Percentiles rank a stretch among this genome's conserved stretches.
Evolutionary conservation across 441 rosid genomes (phyloP).

Genomic region (Bocquillonia castaneifolia): DNA sequence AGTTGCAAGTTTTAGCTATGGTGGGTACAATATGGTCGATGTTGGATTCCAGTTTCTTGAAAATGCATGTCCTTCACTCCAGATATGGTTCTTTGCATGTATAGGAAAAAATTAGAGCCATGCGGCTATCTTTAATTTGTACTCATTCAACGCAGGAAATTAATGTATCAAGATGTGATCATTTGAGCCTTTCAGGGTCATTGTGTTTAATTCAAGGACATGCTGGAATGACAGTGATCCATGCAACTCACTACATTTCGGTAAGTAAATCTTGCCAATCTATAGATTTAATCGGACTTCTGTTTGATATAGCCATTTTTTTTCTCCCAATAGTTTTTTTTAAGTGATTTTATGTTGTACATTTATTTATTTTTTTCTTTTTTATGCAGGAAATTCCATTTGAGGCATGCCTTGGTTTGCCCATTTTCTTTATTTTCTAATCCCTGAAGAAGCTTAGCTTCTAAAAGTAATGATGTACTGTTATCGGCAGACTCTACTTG

Average conservation of each 20-base stretch:
- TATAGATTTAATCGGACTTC: too few species aligned
- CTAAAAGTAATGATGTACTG: too few species aligned
- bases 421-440: too few species aligned
- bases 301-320: too few species aligned
- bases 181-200: conserved; percentile 51
- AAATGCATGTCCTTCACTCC: conserved; percentile 57
- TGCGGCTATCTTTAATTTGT: background rate
- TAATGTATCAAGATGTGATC: conserved; percentile 73
- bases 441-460: too few species aligned
- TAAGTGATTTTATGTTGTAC: too few species aligned
- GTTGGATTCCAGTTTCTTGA: conserved; percentile 54
- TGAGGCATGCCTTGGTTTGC: too few species aligned
- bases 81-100: conserved; percentile 35
- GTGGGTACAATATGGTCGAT: conserved; percentile 62
- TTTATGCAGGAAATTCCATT: too few species aligned
- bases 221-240: conserved; percentile 44
- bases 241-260: conserved; percentile 55
- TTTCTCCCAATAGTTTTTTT: too few species aligned
- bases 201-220: conserved; percentile 54
- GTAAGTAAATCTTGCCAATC: conserved; percentile 42
- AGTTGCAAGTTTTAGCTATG: conserved; percentile 61
- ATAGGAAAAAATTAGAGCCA: background rate
- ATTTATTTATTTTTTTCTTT: too few species aligned
- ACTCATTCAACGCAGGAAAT: conserved; percentile 41
- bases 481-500: too few species aligned